These are phyloP conservation scores for Symbiodinium pilosum DNA, from an alignment of 73 alveolate genomes.

Conservation along the genomic window DNA sequence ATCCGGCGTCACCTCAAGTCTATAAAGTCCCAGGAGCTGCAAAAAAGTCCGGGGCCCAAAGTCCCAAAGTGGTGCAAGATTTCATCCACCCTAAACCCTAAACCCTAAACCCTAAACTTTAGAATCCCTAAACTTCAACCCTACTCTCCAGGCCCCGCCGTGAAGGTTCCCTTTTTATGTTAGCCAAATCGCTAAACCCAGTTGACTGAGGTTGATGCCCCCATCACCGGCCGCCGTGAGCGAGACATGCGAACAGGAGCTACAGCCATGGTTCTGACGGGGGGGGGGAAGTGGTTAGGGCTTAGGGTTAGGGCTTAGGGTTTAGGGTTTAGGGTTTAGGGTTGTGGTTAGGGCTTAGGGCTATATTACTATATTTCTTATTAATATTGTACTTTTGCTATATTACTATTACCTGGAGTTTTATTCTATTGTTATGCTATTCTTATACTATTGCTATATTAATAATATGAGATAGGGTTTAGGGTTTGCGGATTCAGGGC, in stretches of 20 bases:
- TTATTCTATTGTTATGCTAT: too few relatives aligned
- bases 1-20: background rate
- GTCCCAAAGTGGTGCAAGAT: background rate
- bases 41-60: background rate
- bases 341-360: too few relatives aligned
- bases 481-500: background rate
- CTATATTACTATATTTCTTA: too few relatives aligned
- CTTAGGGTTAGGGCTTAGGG: background rate
- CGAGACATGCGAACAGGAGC: conserved; percentile 70
- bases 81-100: background rate
- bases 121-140: background rate
- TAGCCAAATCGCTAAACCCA: too few relatives aligned
- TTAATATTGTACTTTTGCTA: too few relatives aligned
- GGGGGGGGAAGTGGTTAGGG: too few relatives aligned
- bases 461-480: background rate
- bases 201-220: conserved; percentile 51
- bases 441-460: too few relatives aligned
- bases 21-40: background rate
- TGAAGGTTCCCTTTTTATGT: too few relatives aligned
- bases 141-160: background rate
- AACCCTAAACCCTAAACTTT: too few relatives aligned
- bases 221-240: conserved; percentile 74
- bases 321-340: background rate
- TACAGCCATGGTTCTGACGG: too few relatives aligned
- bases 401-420: too few relatives aligned